These are phyloP conservation scores for Aspergillus fijiensis DNA, from an alignment of 2,329 filamentous ascomycete species.

Conservation along the genomic window DNA sequence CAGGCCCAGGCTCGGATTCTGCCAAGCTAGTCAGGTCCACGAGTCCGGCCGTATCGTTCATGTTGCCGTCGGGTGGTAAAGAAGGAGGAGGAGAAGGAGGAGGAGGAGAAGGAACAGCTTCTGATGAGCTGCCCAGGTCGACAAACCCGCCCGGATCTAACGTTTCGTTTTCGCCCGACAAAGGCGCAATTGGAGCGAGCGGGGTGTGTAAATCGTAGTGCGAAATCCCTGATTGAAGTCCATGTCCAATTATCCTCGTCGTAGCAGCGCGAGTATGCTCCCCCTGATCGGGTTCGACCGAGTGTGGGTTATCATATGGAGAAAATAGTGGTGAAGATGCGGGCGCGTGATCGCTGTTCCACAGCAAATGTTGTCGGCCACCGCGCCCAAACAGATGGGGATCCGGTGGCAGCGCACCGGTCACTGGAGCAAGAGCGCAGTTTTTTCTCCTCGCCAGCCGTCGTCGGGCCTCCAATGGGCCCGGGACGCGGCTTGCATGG, in stretches of 20 bases:
- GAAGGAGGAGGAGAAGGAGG: too few relatives aligned
- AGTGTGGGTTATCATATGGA: neutral
- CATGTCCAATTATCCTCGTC: too few relatives aligned
- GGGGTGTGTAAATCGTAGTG: neutral
- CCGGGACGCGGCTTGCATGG: conserved; percentile 61
- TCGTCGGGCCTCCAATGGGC: conserved; percentile 61
- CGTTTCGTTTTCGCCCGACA: neutral
- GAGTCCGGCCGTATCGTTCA: neutral
- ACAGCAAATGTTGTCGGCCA: conserved; percentile 41
- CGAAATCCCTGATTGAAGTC: too few relatives aligned
- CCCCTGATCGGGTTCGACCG: too few relatives aligned
- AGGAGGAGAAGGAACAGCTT: too few relatives aligned
- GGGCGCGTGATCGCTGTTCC: conserved; percentile 24
- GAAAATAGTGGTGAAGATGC: neutral
- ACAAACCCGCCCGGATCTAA: neutral
- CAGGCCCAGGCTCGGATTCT: neutral
- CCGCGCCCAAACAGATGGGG: conserved; percentile 46
- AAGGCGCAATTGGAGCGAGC: neutral
- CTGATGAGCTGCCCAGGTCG: neutral
- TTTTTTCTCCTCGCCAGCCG: conserved; percentile 58
- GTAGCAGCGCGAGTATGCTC: too few relatives aligned
- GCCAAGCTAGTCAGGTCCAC: neutral
- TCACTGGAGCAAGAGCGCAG: conserved; percentile 46
- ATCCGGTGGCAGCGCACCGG: conserved; percentile 28
- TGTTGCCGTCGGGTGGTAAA: neutral